Base-by-base conservation (phyloP, 108 stramenopile genomes). In the Nitzschia palea region DNA sequence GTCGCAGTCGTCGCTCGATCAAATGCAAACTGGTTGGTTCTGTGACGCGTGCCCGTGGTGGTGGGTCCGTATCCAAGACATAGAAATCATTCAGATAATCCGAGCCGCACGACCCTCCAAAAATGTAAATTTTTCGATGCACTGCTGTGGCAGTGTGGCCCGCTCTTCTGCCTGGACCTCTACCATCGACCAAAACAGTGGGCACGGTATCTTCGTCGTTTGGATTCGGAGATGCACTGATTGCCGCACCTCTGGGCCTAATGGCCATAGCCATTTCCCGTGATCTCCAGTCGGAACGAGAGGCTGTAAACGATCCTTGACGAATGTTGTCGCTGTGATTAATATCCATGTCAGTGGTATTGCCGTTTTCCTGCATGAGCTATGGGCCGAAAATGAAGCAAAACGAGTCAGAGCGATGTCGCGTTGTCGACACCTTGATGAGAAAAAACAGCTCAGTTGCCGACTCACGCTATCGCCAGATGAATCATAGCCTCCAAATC, bases 101-200 rank as follows among this genome's bases (percentile, higher is more conserved):
- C 17, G 70, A 65, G 6, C 86, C 89, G 61, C 86, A 89, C 22
- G 73, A 79, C 10, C 95, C 95, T 18, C 95, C 95, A 65, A 95
- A 93, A 20, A 93, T 71, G 59, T 79, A 95, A 5, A 95, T 90
- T 59, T 73, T 66, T 12, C 89, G 77, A 55, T 85, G 87, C 3
- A 95, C 93, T 9, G 91, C 90, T 25, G 96, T 97, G 8, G 95
- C 95, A 2, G 93, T 97, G 77, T 97, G 96, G 1, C 96, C 96
- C 5, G 96, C 96, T 59, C 96, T 62, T 22, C 85, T 78, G 30
- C 93, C 91, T 4, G 96, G 96, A 8, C 86, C 86, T 3, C 66
- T 59, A 20, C 96, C 96, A 17, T 73, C 62, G 3, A 95, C 70
- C 27, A 80, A 36, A 5, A 97, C 85, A 23, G 80, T 87, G 8